A percentile compares a stretch with the other conserved stretches of the same genome.
phyloP scores from a whole-genome alignment of 495 filamentous ascomycete species.

The Parathielavia hyrcaniae region DNA sequence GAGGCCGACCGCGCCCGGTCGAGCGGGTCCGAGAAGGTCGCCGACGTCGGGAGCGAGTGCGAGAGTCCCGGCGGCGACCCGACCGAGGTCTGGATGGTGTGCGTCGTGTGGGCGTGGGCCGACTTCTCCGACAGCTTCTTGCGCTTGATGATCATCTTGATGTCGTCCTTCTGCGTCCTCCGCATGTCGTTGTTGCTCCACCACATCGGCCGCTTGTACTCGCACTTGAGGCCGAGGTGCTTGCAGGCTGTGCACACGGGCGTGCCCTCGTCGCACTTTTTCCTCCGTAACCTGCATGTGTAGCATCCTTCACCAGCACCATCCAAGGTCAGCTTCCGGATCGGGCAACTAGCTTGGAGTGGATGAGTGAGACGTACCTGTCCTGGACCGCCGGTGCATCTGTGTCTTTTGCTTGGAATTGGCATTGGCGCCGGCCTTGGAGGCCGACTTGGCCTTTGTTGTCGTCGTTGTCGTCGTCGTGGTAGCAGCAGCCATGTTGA shows the following conservation, averaged over 20 bases:
- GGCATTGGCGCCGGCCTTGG: slow-evolving; percentile 46
- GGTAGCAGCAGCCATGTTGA: slow-evolving; percentile 52
- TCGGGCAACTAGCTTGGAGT: slow-evolving; percentile 4
- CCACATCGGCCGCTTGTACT: slow-evolving; percentile 96
- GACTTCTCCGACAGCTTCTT: slow-evolving; percentile 89
- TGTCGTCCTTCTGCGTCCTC: slow-evolving; percentile 79
- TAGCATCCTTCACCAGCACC: slow-evolving; percentile 75
- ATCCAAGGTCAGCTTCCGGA: slow-evolving; percentile 28
- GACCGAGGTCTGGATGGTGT: slow-evolving; percentile 45
- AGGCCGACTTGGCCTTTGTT: slow-evolving; percentile 50
- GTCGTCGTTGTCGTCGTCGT: slow-evolving; percentile 31
- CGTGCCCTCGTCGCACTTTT: slow-evolving; percentile 96
- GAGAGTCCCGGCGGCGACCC: slow-evolving; percentile 71
- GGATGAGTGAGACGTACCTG: slow-evolving; percentile 55
- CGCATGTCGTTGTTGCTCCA: slow-evolving; percentile 89
- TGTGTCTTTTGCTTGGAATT: slow-evolving; percentile 62
- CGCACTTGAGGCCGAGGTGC: slow-evolving; percentile 77
- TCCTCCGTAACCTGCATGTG: slow-evolving; percentile 87
- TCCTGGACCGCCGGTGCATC: slow-evolving; percentile 87
- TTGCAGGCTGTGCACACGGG: slow-evolving; percentile 82
- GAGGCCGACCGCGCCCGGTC: slow-evolving; percentile 66
- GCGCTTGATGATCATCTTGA: slow-evolving; percentile 96
- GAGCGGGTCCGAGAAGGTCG: slow-evolving; percentile 66
- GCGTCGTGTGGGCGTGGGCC: slow-evolving; percentile 37
- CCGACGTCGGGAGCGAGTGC: slow-evolving; percentile 74